Evolutionary conservation across 306 rosid species (phyloP), one percentile per base, ranked within the genome.

Genomic region (Acacia melanoxylon): DNA sequence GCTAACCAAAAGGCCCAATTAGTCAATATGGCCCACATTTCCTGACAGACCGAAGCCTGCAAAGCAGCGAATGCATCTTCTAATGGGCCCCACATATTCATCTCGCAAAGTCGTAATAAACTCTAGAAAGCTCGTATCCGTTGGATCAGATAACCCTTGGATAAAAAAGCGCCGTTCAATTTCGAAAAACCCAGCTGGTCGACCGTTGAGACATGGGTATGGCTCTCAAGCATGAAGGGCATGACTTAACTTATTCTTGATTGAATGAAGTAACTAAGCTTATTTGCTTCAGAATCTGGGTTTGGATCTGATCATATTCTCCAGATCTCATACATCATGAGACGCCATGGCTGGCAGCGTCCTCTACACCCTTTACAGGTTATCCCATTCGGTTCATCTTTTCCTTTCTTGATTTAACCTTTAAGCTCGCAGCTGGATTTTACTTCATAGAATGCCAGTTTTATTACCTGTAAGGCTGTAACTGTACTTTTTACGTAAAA

Each of bases 331-430:
- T 17, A 78, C 15, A 83, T 54, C 67, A 63, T 88, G 90, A 95
- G 98, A 89, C 97, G 93, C 93, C 97, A 93, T 87, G 99, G 99
- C 24, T 95, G 95, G 93, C 96, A 95, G 80, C 91, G 88, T 63
- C 99, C 99, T 78, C 90, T 95, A 78, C 99, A 93, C 69, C 89
- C 97, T 82, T 81, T 95, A 78, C 99, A 93, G 98, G 99, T 95
- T 95, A 2, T 49, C 33, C 67, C 51, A 1, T 29, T 46, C 15
- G 27, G 8, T 25, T 41, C 31, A 27, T 58, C 35, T 68, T 37
- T 8, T 67, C 19, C 3, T 81, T 76, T n/a, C 37, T 80, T 67
- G 2, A 6, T 58, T n/a, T 35, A n/a, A 49, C 9, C 15, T 31
- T 22, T 13, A 46, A 49, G 19, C 51, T 17, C 63, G 5, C 1